Base-by-base conservation (phyloP, 441 rosid species). In the Populus hybrid region DNA sequence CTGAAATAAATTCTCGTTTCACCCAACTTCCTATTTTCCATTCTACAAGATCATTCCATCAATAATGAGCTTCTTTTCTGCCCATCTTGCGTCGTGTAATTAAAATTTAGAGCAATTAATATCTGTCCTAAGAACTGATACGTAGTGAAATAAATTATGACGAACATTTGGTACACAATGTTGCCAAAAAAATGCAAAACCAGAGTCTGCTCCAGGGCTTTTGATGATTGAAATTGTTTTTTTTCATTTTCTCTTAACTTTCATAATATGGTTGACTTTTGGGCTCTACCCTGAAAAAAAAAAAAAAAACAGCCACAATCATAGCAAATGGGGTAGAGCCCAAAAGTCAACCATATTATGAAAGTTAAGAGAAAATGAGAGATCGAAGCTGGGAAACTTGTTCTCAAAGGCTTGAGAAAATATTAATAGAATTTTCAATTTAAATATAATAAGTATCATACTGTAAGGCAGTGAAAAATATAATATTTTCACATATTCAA, bases 401-500 rank as follows among this genome's bases (percentile, higher is more conserved):
- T 9, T 8, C 42, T 38, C 42, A 9, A 38, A 36, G 8, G 74
- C 64, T 26, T 28, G 53, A 70, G 16, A n/a, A 69, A 69, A 32
- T 24, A 66, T 9, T 19, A 19, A 19, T 40, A 21, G 1, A 70
- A 21, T 42, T 23, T 38, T 12, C 18, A 70, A 68, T 8, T 67
- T 30, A 32, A 35, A 16, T 16, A 19, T 5, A 8, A 19, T 4
- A 32, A 14, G 18, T 7, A 24, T 18, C 3, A 57, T 11, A 11
- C 24, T 30, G 35, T 5, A 10, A 32, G 6, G 16, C 19, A 16
- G 28, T 6, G 5, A 67, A 3, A 38, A 38, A 38, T 6, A 38
- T 26, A 75, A 26, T 30, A 65, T 14, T 66, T 63, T 65, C 38
- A 67, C 65, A 28, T 3, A 75, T 75, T 18, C 65, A 65, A 75